A percentile compares a stretch with the other conserved stretches of the same genome.
Conservation (phyloP, 2,329 filamentous ascomycete species). For the Epichloe sp. region DNA sequence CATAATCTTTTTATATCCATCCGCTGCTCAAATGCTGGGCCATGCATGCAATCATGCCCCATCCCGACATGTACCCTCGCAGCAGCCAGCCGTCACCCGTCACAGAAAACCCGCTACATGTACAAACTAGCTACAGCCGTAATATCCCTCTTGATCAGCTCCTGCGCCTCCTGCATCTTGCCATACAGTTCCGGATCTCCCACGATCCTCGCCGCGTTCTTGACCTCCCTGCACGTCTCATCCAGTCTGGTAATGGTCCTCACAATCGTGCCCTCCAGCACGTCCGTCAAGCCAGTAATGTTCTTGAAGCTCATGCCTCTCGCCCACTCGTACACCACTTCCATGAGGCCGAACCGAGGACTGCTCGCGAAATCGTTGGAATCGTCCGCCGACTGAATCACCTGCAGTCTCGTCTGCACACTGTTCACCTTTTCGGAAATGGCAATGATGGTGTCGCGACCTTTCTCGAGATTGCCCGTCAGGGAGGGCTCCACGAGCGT, state of each 20-base stretch:
- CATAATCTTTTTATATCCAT: not conserved
- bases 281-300: slow-evolving; percentile 90
- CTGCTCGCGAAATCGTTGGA: slow-evolving; percentile 82
- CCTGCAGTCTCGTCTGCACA: slow-evolving; percentile 80
- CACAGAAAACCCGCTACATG: slow-evolving; percentile 47
- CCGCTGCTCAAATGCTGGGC: not conserved
- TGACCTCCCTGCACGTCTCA: slow-evolving; percentile 93
- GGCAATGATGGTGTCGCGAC: slow-evolving; percentile 71
- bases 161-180: slow-evolving; percentile 96
- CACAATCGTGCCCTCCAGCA: slow-evolving; percentile 94
- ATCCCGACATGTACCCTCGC: not conserved
- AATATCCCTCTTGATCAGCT: slow-evolving; percentile 94
- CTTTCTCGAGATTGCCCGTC: slow-evolving; percentile 68
- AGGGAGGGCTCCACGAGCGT: slow-evolving; percentile 70
- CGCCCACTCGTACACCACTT: slow-evolving; percentile 98
- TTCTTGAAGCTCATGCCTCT: slow-evolving; percentile 96
- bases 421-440: slow-evolving; percentile 89
- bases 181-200: slow-evolving; percentile 85
- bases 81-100: not conserved
- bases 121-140: slow-evolving; percentile 81
- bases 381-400: slow-evolving; percentile 81
- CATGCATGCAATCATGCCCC: not conserved
- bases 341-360: slow-evolving; percentile 84
- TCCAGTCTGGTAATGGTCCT: slow-evolving; percentile 86
- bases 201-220: slow-evolving; percentile 90